Evolutionary conservation across 805 yeast species (phyloP).

Genomic region (Saccharomycodes ludwigii): DNA sequence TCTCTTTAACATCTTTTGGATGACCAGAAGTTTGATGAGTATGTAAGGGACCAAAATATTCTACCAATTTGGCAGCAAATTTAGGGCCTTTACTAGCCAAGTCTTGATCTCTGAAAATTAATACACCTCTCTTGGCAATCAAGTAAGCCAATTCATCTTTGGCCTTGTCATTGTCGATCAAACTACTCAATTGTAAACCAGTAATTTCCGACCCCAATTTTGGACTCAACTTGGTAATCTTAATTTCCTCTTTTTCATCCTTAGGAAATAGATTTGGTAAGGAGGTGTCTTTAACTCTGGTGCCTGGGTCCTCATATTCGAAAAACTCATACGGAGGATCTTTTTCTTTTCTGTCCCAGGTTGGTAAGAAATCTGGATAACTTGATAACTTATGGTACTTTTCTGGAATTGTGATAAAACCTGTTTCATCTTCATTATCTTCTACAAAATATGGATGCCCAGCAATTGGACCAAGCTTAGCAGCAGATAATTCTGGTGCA

Average conservation of each 20-base stretch:
- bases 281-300: constrained; percentile 12
- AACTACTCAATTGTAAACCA: constrained; percentile 43
- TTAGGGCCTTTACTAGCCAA: constrained; percentile 39
- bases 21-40: constrained; percentile 63
- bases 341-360: constrained; percentile 53
- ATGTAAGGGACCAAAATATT: constrained; percentile 54
- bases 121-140: constrained; percentile 56
- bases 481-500: too few relatives aligned
- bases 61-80: constrained; percentile 36
- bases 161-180: constrained; percentile 35
- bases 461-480: too few relatives aligned
- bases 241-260: constrained; percentile 10
- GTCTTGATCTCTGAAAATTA: constrained; percentile 51
- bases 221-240: constrained; percentile 38
- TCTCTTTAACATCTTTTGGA: constrained; percentile 42
- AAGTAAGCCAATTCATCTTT: constrained; percentile 55
- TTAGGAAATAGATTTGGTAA: constrained; percentile 16
- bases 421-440: constrained; percentile 36
- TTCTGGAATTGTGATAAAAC: constrained; percentile 34
- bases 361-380: constrained; percentile 51
- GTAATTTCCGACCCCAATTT: constrained; percentile 51
- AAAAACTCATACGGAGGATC: constrained; percentile 18
- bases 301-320: constrained; percentile 12
- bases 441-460: too few relatives aligned
- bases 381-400: constrained; percentile 23